Percentiles rank a stretch among this genome's conserved stretches.
Evolutionary conservation across 2,329 filamentous ascomycete species (phyloP).

Genomic region (Monilinia aucupariae): DNA sequence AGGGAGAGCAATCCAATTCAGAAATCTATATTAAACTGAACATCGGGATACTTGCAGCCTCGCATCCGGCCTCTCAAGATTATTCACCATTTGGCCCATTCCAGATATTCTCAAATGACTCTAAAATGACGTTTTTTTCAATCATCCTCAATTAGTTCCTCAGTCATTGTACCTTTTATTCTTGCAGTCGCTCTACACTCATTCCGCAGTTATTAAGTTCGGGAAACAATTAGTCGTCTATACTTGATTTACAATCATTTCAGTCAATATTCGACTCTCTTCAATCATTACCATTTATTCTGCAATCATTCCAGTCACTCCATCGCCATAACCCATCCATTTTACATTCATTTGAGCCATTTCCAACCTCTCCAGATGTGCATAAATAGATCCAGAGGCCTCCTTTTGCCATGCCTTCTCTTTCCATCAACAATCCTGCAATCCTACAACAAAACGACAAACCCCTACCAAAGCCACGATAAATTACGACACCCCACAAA

Average conservation of each 20-base stretch:
- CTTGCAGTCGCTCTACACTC: background rate
- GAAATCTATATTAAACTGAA: accelerated
- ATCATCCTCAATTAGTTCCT: background rate
- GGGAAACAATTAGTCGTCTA: background rate
- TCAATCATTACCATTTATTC: no score
- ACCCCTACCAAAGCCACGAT: no score
- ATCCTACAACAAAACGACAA: background rate
- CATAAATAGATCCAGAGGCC: background rate
- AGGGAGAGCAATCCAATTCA: background rate
- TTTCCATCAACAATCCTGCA: background rate
- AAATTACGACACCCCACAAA: background rate
- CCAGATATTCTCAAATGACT: background rate
- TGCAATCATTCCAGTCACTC: no score
- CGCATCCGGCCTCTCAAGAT: background rate
- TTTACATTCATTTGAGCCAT: background rate
- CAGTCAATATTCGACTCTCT: background rate
- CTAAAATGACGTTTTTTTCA: background rate
- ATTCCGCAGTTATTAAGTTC: background rate
- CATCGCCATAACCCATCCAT: background rate
- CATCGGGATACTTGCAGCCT: background rate
- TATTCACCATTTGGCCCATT: background rate
- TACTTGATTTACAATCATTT: background rate
- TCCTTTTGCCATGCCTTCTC: background rate
- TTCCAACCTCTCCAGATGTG: background rate
- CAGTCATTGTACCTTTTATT: background rate